A percentile compares a stretch with the other conserved stretches of the same genome.
These are phyloP conservation scores for Peniophora sp. DNA, from an alignment of 1,284 basidiomycete species.

Conservation along the genomic window DNA sequence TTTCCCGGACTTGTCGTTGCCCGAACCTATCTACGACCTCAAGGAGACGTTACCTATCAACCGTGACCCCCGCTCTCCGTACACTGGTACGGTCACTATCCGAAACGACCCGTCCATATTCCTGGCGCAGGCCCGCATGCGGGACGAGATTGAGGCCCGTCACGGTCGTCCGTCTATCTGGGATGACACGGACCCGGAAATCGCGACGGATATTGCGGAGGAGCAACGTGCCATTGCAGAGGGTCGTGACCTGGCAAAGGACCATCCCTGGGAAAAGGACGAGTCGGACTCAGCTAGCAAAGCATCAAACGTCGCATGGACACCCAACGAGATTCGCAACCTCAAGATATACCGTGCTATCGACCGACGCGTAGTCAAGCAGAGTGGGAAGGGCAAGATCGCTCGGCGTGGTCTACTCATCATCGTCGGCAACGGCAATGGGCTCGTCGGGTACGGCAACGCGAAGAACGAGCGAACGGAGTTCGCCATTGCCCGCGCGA, in stretches of 20 bases:
- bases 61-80: constrained; percentile 42
- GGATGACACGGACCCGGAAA: neutral
- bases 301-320: neutral
- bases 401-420: constrained; percentile 60
- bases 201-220: neutral
- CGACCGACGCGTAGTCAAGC: constrained; percentile 60
- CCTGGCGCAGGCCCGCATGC: constrained; percentile 12
- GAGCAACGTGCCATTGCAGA: constrained; percentile 10
- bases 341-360: constrained; percentile 56
- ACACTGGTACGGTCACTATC: constrained; percentile 35
- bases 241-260: constrained; percentile 4
- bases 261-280: constrained; percentile 6
- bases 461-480: constrained; percentile 66
- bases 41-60: constrained; percentile 45
- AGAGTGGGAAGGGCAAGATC: constrained; percentile 84
- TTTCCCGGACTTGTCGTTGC: constrained; percentile 51
- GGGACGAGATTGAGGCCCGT: constrained; percentile 1
- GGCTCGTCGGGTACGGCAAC: constrained; percentile 86
- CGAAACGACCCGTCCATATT: constrained; percentile 49
- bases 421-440: constrained; percentile 82
- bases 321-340: constrained; percentile 15
- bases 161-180: neutral
- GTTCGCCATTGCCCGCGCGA: constrained; percentile 60
- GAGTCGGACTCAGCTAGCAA: constrained; percentile 5
- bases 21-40: constrained; percentile 53